phyloP scores from a whole-genome alignment of 2,329 filamentous ascomycete species.

The Neonectria sp. region DNA sequence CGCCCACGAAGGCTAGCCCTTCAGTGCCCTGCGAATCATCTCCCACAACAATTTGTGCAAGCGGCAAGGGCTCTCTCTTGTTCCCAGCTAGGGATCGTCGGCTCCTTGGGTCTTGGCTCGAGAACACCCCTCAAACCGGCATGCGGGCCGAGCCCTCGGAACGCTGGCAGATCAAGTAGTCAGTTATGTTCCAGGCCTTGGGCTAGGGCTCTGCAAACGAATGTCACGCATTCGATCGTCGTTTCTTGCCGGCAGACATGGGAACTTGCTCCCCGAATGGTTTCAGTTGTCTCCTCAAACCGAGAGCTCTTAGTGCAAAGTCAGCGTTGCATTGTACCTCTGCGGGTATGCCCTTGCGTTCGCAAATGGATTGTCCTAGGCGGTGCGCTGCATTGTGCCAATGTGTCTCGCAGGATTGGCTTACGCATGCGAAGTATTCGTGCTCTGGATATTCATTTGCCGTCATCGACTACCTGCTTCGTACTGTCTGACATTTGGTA shows the following conservation, averaged over 20 bases:
- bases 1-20: slow-evolving; percentile 1
- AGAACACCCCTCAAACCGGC: not conserved
- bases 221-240: slow-evolving; percentile 1
- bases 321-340: too few species aligned
- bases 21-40: slow-evolving; percentile 19
- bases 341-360: not conserved
- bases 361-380: not conserved
- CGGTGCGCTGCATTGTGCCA: not conserved
- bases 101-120: slow-evolving; percentile 5
- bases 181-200: not conserved
- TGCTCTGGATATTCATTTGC: not conserved
- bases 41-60: not conserved
- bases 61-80: slow-evolving; percentile 8
- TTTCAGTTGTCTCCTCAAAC: not conserved
- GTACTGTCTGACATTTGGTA: not conserved
- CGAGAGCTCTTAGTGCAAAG: not conserved
- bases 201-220: not conserved
- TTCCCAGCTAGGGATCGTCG: slow-evolving; percentile 7
- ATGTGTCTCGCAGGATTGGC: not conserved
- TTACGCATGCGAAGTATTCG: not conserved
- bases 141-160: slow-evolving; percentile 14
- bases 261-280: not conserved
- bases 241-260: not conserved
- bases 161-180: slow-evolving; percentile 3
- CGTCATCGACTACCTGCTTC: not conserved